Conservation (phyloP, 2,329 filamentous ascomycete species). For the Aspergillus quadrilineatus region DNA sequence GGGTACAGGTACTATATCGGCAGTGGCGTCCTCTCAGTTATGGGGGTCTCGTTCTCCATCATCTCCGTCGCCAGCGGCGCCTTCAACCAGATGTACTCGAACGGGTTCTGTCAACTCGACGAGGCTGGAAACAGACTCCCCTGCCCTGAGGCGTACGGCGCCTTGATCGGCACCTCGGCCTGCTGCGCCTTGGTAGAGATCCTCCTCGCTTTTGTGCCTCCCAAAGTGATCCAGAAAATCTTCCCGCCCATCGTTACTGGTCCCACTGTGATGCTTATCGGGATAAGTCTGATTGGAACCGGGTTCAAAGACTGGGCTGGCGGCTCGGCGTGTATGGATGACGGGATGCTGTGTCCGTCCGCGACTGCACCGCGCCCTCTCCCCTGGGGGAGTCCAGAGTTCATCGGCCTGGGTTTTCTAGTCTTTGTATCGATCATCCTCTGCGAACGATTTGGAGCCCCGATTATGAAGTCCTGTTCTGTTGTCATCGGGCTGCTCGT, state of each 20-base stretch:
- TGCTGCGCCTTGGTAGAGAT: conserved; percentile 58
- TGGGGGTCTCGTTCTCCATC: conserved; percentile 67
- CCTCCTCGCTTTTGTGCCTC: conserved; percentile 62
- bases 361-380: conserved; percentile 60
- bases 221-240: conserved; percentile 58
- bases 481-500: conserved; percentile 65
- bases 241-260: conserved; percentile 70
- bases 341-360: conserved; percentile 56
- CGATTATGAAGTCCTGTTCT: conserved; percentile 68
- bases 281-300: conserved; percentile 62
- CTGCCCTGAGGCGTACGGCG: conserved; percentile 66
- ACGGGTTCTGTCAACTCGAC: conserved; percentile 61
- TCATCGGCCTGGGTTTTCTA: conserved; percentile 65
- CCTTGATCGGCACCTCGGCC: conserved; percentile 59
- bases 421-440: conserved; percentile 68
- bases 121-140: conserved; percentile 58
- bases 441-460: conserved; percentile 65
- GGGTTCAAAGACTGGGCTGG: conserved; percentile 70
- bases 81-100: conserved; percentile 62
- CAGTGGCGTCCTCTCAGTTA: conserved; percentile 66
- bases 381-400: conserved; percentile 62
- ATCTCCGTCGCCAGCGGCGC: conserved; percentile 64
- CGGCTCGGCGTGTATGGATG: conserved; percentile 54
- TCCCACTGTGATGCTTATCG: conserved; percentile 66
- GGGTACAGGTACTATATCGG: conserved; percentile 59